Evolutionary conservation across 2,329 filamentous ascomycete genomes (phyloP).

Genomic region (Xylariales sp.): DNA sequence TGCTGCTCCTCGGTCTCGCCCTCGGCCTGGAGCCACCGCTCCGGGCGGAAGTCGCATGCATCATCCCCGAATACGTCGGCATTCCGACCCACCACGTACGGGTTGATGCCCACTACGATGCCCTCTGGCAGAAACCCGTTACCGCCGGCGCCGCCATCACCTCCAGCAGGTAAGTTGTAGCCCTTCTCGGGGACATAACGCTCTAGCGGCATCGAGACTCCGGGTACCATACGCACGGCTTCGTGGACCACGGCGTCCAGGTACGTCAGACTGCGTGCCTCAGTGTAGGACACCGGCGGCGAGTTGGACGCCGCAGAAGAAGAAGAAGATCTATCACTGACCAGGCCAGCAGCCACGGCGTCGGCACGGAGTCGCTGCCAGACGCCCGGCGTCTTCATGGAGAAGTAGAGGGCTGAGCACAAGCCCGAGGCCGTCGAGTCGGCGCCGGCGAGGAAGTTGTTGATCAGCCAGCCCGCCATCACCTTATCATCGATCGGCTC

Average conservation of each 20-base stretch:
- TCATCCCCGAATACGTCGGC: slow-evolving; percentile 33
- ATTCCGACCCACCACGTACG: slow-evolving; percentile 24
- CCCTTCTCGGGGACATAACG: slow-evolving; percentile 34
- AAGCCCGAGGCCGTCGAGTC: no score
- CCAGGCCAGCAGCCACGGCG: no score
- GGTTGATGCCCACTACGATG: slow-evolving; percentile 23
- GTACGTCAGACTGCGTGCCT: slow-evolving; percentile 19
- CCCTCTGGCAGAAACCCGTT: slow-evolving; percentile 21
- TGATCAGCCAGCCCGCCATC: no score
- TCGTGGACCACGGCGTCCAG: slow-evolving; percentile 41
- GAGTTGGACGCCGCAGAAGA: not conserved
- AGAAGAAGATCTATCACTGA: no score
- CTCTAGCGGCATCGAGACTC: slow-evolving; percentile 34
- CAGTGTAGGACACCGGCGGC: slow-evolving; percentile 8
- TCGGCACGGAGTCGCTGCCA: no score
- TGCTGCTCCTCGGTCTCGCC: slow-evolving; percentile 9
- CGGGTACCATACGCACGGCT: slow-evolving; percentile 36
- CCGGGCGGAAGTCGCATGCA: slow-evolving; percentile 32
- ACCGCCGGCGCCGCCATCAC: no score
- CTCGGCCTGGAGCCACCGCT: slow-evolving; percentile 30
- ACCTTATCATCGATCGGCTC: no score
- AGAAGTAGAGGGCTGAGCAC: no score
- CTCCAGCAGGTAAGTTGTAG: slow-evolving; percentile 19
- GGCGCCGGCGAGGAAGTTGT: no score
- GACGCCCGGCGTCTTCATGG: no score